Conservation (phyloP, 1,284 basidiomycete genomes). For the Cerrena zonata region DNA sequence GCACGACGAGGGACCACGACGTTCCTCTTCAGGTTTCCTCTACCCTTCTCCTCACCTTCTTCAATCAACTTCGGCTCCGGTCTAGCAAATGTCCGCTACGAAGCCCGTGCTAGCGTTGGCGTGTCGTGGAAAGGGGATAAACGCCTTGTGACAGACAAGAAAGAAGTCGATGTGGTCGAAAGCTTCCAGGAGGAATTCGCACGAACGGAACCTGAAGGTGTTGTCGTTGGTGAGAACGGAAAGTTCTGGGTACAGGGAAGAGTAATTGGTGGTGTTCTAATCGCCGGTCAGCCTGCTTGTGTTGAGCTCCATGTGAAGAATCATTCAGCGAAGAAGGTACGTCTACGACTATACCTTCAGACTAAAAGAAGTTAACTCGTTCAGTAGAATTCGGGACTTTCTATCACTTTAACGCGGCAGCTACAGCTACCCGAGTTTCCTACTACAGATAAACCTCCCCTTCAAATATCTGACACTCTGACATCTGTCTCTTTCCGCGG, state of each 20-base stretch:
- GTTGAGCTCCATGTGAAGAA: slow-evolving; percentile 74
- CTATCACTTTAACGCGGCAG: slow-evolving; percentile 51
- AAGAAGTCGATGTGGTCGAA: slow-evolving; percentile 62
- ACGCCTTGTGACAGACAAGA: slow-evolving; percentile 55
- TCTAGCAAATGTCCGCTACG: slow-evolving; percentile 62
- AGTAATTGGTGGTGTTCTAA: slow-evolving; percentile 53
- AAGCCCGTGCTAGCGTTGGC: slow-evolving; percentile 62
- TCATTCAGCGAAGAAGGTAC: slow-evolving; percentile 68
- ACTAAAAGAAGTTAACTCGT: not conserved
- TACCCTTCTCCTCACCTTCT: slow-evolving; percentile 60
- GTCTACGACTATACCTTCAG: slow-evolving; percentile 9
- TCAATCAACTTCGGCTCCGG: slow-evolving; percentile 64
- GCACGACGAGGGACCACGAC: slow-evolving; percentile 66
- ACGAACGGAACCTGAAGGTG: slow-evolving; percentile 41
- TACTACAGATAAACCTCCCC: slow-evolving; percentile 36
- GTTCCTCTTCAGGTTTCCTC: slow-evolving; percentile 66
- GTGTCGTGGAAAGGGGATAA: slow-evolving; percentile 70
- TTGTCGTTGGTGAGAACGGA: slow-evolving; percentile 66
- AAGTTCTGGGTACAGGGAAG: slow-evolving; percentile 70
- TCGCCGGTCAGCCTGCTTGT: slow-evolving; percentile 64
- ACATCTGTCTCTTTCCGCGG: slow-evolving; percentile 63
- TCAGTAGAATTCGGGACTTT: slow-evolving; percentile 60
- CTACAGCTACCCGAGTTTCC: slow-evolving; percentile 48
- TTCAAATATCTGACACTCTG: slow-evolving; percentile 63
- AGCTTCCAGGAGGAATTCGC: slow-evolving; percentile 36